Evolutionary conservation across 768 basidiomycete species (phyloP).

Genomic region (Lactarius tabidus): DNA sequence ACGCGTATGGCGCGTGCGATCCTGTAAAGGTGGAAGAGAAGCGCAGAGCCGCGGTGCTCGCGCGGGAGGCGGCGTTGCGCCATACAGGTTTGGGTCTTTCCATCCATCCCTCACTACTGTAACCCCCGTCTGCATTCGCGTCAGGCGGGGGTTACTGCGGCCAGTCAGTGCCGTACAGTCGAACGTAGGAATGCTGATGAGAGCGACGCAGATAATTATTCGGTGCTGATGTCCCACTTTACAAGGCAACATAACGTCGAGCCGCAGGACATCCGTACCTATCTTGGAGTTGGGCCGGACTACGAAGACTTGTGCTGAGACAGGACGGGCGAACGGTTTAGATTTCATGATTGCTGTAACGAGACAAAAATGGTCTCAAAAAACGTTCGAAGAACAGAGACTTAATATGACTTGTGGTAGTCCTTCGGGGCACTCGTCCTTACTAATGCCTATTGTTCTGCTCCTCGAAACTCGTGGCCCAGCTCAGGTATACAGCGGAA

Average conservation of each 20-base stretch:
- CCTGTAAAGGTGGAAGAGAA: conserved; percentile 77
- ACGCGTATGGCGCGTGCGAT: conserved; percentile 79
- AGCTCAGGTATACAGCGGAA: not conserved
- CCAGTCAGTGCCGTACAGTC: not conserved
- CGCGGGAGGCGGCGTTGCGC: conserved; percentile 76
- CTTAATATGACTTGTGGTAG: not conserved
- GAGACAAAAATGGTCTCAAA: not conserved
- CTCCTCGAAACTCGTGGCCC: too few species aligned
- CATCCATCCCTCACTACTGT: too few species aligned
- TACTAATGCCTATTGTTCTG: too few species aligned
- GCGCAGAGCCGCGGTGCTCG: conserved; percentile 64
- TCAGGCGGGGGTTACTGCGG: too few species aligned
- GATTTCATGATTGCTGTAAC: not conserved
- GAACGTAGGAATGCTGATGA: not conserved
- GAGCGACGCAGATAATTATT: conserved; percentile 58
- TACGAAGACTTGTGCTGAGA: conserved; percentile 66
- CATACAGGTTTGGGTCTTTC: conserved; percentile 71
- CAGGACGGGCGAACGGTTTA: not conserved
- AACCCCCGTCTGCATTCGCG: too few species aligned
- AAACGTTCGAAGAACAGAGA: not conserved
- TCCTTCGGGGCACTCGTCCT: not conserved
- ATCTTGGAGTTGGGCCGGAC: conserved; percentile 63
- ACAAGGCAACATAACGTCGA: conserved; percentile 58
- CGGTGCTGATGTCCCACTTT: conserved; percentile 60
- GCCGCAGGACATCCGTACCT: conserved; percentile 58